Conservation (phyloP, 176 grass and related monocot species). For the Hordeum vulgare region DNA sequence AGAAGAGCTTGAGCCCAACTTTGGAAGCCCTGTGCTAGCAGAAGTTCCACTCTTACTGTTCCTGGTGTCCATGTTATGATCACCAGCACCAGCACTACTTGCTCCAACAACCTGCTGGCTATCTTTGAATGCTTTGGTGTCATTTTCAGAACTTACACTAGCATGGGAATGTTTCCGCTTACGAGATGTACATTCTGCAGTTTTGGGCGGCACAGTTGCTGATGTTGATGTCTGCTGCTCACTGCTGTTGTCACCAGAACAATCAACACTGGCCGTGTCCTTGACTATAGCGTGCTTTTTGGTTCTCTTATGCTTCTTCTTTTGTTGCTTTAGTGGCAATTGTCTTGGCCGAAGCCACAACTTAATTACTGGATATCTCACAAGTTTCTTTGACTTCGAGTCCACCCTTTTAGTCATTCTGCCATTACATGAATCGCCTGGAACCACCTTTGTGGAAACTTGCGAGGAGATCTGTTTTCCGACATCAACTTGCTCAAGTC, state of each 20-base stretch:
- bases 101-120: neutral
- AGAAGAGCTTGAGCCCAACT: slow-evolving; percentile 1
- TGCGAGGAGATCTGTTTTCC: slow-evolving; percentile 1
- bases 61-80: neutral
- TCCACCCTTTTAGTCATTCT: slow-evolving; percentile 10
- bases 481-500: neutral
- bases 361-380: slow-evolving; percentile 46
- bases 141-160: slow-evolving; percentile 4
- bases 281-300: slow-evolving; percentile 21
- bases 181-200: slow-evolving; percentile 6
- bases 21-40: neutral
- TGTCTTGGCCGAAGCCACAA: slow-evolving; percentile 49
- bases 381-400: slow-evolving; percentile 45
- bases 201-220: neutral
- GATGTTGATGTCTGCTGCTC: slow-evolving; percentile 56
- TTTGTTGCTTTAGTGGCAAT: slow-evolving; percentile 40
- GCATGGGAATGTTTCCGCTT: slow-evolving; percentile 7
- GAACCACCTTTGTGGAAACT: neutral
- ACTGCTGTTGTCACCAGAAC: slow-evolving; percentile 19
- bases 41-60: neutral
- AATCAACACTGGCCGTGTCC: neutral
- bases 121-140: neutral
- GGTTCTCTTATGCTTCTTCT: slow-evolving; percentile 51
- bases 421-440: neutral
- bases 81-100: neutral